Base-by-base conservation (phyloP, 2,329 filamentous ascomycete species). In the Sphaerulina musiva region DNA sequence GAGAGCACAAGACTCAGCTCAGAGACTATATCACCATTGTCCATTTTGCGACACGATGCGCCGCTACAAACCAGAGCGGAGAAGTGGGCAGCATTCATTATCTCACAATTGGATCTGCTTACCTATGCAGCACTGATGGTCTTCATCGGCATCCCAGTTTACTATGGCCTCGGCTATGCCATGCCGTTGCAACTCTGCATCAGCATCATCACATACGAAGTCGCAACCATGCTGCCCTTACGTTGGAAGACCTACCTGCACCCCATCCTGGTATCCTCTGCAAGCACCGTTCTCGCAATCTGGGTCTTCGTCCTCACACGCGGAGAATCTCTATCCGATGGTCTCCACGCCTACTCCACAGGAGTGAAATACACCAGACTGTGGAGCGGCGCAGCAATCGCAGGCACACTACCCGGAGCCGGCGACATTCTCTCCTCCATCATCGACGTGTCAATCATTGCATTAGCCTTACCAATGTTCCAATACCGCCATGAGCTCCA, bases 391-490 rank as follows among this genome's bases (percentile, higher is more conserved):
- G 71, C 32, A 56, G 58, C 26, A 20, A 20, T 20, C 63, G 39
- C 29, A 52, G 66, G 17, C 53, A 69, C 2, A 51, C 79, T 80
- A 0, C 41, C 41, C 6, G 81, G 81, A 6, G 80, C 81, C 0
- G 81, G 79, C 17, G 80, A 84, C 59, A 63, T 83, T 20, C 76
- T 83, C 56, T 69, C 73, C 57, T 78, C 75, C 41, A 66, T 78
- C 5, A 73, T 84, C 2, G 80, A 84, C 61, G 80, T 79, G 6
- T 75, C 74, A 57, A 83, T 84, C 58, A 78, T 83, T 0, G 74
- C 79, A 1, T 74, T 84, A 2, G 80, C 80, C 2, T 68, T 84
- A 14, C 80, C 81, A 0, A 83, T 83, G 79, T 83, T 78, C 64
- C 76, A 78, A 53, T 82, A 82, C 68, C 76, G 80, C 2, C 72